A percentile compares a stretch with the other conserved stretches of the same genome.
phyloP scores from a whole-genome alignment of 1,284 basidiomycete species.

The Ceratobasidium sp. region DNA sequence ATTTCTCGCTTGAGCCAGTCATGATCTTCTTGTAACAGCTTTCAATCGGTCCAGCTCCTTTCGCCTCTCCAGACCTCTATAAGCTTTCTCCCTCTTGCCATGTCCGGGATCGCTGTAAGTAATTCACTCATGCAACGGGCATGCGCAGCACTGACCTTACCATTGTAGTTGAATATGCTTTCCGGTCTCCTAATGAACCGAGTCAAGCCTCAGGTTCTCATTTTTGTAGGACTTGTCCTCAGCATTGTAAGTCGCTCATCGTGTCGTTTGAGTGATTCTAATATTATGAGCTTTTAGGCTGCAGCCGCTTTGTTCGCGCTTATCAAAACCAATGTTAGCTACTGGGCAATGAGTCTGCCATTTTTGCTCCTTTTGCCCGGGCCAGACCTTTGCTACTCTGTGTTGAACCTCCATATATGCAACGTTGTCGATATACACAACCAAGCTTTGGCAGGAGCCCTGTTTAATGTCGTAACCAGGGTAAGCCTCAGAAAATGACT shows the following conservation, averaged over 20 bases:
- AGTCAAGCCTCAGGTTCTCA: conserved; percentile 25
- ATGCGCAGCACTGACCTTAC: not conserved
- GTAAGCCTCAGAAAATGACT: conserved; percentile 1
- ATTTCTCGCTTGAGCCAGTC: not conserved
- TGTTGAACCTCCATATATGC: conserved; percentile 38
- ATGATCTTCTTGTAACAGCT: not conserved
- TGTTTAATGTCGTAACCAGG: conserved; percentile 39
- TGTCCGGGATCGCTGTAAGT: conserved; percentile 35
- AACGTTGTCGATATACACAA: conserved; percentile 39
- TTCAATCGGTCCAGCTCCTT: conserved; percentile 39
- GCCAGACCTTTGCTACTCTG: conserved; percentile 38
- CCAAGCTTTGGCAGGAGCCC: conserved; percentile 39
- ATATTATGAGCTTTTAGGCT: not conserved
- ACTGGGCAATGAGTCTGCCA: conserved; percentile 36
- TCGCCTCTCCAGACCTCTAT: conserved; percentile 39
- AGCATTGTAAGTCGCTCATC: conserved; percentile 16
- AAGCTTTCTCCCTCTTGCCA: conserved; percentile 37
- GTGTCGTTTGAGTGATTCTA: not conserved
- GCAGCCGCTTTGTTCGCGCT: conserved; percentile 23
- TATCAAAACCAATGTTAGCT: conserved; percentile 29
- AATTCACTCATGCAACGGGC: no score
- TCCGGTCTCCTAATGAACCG: conserved; percentile 28
- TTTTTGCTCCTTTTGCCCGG: conserved; percentile 26
- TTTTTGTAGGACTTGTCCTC: conserved; percentile 15
- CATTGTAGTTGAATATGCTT: conserved; percentile 18